Evolutionary conservation across 2,329 filamentous ascomycete species (phyloP), one percentile per base, ranked within the genome.

Genomic region (Aspergillus quadrilineatus): DNA sequence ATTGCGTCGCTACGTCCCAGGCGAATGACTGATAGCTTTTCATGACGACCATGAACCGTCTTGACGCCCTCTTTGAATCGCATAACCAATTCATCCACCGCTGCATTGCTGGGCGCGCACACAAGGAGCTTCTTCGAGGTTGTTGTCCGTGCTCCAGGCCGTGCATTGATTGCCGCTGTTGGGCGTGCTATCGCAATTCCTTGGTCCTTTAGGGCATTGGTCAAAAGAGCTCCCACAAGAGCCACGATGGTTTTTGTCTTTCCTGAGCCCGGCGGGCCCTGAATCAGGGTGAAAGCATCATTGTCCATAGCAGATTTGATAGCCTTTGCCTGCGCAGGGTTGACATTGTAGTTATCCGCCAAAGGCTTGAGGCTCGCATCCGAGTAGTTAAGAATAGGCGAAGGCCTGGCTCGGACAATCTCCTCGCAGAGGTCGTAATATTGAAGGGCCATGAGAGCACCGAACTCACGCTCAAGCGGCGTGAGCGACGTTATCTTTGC

Each of bases 221-320:
- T 89, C 44, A 96, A 74, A 14, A 99, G 79, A 37, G 91, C 90
- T 36, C 94, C 94, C 26, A 97, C 92, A 80, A 99, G 95, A 32
- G 93, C 94, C 55, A 96, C 85, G 59, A 99, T 99, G 0, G 94
- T 99, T 73, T 99, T 99, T 0, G 94, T 99, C 77, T 99, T 99
- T 69, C 93, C 94, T 4, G 94, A 97, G 73, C 94, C 94, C 1
- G 94, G 94, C 50, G 94, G 94, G 54, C 90, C 94, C 76, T 99
- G 94, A 65, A 99, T 92, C 59, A 99, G 79, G 3, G 94, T 97
- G 69, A 99, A 99, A 0, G 91, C 95, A 74, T 97, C 94, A 65
- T 99, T 99, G 67, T 96, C 92, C 56, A 92, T 84, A 10, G 92
- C 93, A 52, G 93, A 95, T 61, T 94, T 85, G 59, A 99, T 90